A percentile compares a stretch with the other conserved stretches of the same genome.
Conservation (phyloP, 148 eudicot genomes). For the Salicornia ramosissima region DNA sequence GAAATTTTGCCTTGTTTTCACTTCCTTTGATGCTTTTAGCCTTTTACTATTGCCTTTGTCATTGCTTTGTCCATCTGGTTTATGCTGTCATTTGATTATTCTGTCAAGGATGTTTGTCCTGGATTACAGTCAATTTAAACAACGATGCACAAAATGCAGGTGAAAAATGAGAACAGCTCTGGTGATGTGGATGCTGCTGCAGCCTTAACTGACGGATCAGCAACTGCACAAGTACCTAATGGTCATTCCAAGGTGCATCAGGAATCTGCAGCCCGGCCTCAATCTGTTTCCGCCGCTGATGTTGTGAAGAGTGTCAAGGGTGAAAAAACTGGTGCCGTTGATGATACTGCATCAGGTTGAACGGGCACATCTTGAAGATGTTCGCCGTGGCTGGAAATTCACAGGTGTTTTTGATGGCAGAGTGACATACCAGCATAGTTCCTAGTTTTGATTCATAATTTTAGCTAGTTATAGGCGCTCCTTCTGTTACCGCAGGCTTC, state of each 20-base stretch:
- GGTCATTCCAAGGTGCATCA: conserved; percentile 9
- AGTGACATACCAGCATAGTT: conserved; percentile 19
- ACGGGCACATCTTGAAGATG: not conserved
- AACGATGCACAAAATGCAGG: conserved; percentile 8
- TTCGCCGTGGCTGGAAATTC: conserved; percentile 15
- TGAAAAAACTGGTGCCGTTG: conserved; percentile 17
- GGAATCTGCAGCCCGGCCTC: conserved; percentile 11
- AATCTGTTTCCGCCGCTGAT: conserved; percentile 16
- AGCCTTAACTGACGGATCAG: conserved; percentile 22
- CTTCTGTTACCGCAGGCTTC: not conserved
- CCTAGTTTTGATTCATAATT: conserved; percentile 26
- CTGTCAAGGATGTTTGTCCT: not conserved
- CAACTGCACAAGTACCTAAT: conserved; percentile 7
- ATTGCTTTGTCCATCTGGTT: too few species aligned
- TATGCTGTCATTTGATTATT: too few species aligned
- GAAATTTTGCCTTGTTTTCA: too few species aligned
- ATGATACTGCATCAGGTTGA: conserved; percentile 19
- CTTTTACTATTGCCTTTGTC: too few species aligned
- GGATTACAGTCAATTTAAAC: not conserved
- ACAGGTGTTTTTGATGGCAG: conserved; percentile 25
- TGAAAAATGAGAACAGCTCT: conserved; percentile 13
- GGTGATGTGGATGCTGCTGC: conserved; percentile 21
- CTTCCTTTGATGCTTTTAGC: too few species aligned
- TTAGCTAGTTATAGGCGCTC: conserved; percentile 24
- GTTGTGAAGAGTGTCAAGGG: conserved; percentile 23